Evolutionary conservation across 164 flowering plant genomes (phyloP).

Genomic region (Vitis rupestris): DNA sequence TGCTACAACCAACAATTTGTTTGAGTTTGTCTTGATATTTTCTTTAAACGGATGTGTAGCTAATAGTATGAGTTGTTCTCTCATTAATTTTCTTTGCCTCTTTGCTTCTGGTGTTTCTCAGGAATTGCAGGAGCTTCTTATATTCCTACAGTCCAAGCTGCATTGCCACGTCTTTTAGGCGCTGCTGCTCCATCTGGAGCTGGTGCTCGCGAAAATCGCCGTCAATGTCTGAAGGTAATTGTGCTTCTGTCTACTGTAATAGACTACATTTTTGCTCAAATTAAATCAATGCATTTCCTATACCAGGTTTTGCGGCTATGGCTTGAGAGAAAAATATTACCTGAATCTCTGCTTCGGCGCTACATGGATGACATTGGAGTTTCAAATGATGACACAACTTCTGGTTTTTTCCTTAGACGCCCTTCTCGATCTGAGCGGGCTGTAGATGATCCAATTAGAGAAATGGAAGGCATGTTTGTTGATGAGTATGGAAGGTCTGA

Average conservation of each 20-base stretch:
- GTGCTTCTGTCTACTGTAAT: background rate
- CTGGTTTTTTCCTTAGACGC: slow-evolving; percentile 63
- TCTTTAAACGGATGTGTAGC: too few species aligned
- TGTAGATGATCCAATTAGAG: slow-evolving; percentile 95
- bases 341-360: slow-evolving; percentile 74
- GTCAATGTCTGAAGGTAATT: slow-evolving; percentile 88
- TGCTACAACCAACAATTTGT: background rate
- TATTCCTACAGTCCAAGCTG: slow-evolving; percentile 87
- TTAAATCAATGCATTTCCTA: slow-evolving; percentile 2
- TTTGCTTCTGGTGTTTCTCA: slow-evolving; percentile 21
- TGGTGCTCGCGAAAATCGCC: slow-evolving; percentile 93
- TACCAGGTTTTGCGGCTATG: slow-evolving; percentile 84
- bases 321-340: slow-evolving; percentile 95
- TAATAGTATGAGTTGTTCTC: too few species aligned
- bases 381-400: slow-evolving; percentile 61
- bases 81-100: background rate
- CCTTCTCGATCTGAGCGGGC: slow-evolving; percentile 92
- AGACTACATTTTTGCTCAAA: background rate
- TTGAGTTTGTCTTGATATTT: too few species aligned
- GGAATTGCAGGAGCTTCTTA: slow-evolving; percentile 97
- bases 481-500: slow-evolving; percentile 97
- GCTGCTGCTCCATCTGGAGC: slow-evolving; percentile 94
- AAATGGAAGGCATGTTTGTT: slow-evolving; percentile 98
- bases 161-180: slow-evolving; percentile 88
- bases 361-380: slow-evolving; percentile 84